Evolutionary conservation across 2,329 filamentous ascomycete species (phyloP), one percentile per base, ranked within the genome.

Genomic region (Camillea tinctor): DNA sequence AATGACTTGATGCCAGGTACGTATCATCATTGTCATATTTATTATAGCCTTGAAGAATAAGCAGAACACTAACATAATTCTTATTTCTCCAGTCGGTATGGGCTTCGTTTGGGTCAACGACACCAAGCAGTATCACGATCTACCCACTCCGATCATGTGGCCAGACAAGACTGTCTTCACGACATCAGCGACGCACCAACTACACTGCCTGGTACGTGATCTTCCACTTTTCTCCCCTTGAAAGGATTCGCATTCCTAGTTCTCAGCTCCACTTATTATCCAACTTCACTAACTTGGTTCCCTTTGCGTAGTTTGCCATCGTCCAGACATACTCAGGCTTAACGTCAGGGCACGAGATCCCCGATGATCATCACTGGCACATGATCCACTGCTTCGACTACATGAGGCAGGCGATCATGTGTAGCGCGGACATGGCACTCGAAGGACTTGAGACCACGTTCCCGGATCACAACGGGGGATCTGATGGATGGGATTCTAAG

Each of bases 371-470:
- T 68, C 76, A 79, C 68, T 79, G 76, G 75, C 79, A 81, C 68
- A 78, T 81, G 73, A 76, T 77, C 56, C 79, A 81, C 71, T 81
- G 79, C 72, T 79, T 80, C 68, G 76, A 78, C 65, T 81, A 81
- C 67, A 75, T 81, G 70, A 72, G 79, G 11, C 76, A 81, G 67
- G 76, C 76, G 48, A 76, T 81, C 60, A 75, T 80, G 73, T 81
- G 79, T 68, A 75, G 71, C 24, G 75, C 77, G 55, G 79, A 81
- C 61, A 79, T 77, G 60, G 77, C 78, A 1, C 69, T 80, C 52
- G 79, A 81, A 69, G 78, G 78, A 40, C 73, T 75, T 15, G 77
- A 79, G 67, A 80, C 78, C 2, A 80, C 78, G 1, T 80, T 80
- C 60, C 78, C 78, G 1, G 77, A 79, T 59, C 73, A 80, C 64